These are phyloP conservation scores for Ophiostoma sp. DNA, from an alignment of 2,329 filamentous ascomycete species.

Conservation along the genomic window DNA sequence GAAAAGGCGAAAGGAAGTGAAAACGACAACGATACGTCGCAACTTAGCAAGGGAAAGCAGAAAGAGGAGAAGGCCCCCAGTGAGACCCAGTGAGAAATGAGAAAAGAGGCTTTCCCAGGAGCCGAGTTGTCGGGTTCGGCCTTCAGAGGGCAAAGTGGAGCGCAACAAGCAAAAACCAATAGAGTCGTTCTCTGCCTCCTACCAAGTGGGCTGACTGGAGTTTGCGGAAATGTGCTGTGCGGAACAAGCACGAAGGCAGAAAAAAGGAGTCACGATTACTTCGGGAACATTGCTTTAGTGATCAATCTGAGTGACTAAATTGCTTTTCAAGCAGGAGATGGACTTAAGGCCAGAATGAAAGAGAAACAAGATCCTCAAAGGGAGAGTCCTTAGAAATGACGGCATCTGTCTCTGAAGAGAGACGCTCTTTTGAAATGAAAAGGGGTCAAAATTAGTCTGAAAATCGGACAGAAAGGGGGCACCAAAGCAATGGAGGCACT, in stretches of 20 bases:
- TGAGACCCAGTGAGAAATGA: not conserved
- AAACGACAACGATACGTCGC: too few species aligned
- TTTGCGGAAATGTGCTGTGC: not conserved
- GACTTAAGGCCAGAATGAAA: not conserved
- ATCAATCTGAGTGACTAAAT: too few species aligned
- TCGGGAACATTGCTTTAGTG: not conserved
- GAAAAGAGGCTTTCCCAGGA: slow-evolving; percentile 17
- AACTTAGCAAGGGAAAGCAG: not conserved
- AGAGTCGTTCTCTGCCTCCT: not conserved
- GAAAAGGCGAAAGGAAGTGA: not conserved
- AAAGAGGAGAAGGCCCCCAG: not conserved
- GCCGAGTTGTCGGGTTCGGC: slow-evolving; percentile 16
- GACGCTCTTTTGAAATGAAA: not conserved
- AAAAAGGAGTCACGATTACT: not conserved
- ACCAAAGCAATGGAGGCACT: not conserved
- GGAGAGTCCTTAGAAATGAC: not conserved
- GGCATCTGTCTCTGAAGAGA: not conserved
- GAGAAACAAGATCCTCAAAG: not conserved
- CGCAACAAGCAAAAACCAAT: not conserved
- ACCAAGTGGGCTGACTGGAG: not conserved
- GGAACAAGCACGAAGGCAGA: not conserved
- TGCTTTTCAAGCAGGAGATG: too few species aligned
- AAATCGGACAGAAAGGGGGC: not conserved
- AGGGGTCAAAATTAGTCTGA: not conserved
- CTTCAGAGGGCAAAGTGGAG: not conserved